Base-by-base conservation (phyloP, 2,329 filamentous ascomycete species). In the Allantophomopsis lycopodina region DNA sequence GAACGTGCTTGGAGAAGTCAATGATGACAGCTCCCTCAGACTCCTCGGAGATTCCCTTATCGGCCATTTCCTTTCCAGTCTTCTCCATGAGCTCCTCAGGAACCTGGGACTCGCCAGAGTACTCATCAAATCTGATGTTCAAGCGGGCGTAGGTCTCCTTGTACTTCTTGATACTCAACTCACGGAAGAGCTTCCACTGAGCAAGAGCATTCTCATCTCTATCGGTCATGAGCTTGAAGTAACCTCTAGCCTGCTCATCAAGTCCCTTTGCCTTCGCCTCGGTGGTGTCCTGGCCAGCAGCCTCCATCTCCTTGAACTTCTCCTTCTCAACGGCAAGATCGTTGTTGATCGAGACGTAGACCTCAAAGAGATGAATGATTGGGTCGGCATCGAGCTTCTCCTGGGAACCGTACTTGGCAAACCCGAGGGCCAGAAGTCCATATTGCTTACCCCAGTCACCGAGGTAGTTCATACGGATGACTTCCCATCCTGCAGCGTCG, bases 371-470 rank as follows among this genome's bases (percentile, higher is more conserved):
- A 56, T 91, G 84, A 57, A 83, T 82, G 54, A 89, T 86, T 11
- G 84, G 83, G 51, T 89, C 83, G 36, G 69, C 67, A 46, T 72
- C 59, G 11, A 91, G 68, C 43, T 76, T 73, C 48, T 80, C 76
- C 58, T 89, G 83, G 44, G 71, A 74, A 21, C 84, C 84, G 55
- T 81, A 88, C 51, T 73, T 75, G 54, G 83, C 70, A 56, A 80
- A 91, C 0, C 79, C 83, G 40, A 88, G 66, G 4, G 82, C 82
- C 33, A 86, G 60, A 7, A 86, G 67, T 43, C 69, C 69, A 36
- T 71, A 82, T 52, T 83, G 79, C 58, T 81, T 83, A 17, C 82
- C 82, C 82, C 82, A 87, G 55, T 87, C 82, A 30, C 82, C 82
- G 0, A 86, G 66, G 52, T 86, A 87, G 60, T 86, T 86, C 63